Conservation (phyloP, 1,284 basidiomycete species). For the Naganishia sp. region DNA sequence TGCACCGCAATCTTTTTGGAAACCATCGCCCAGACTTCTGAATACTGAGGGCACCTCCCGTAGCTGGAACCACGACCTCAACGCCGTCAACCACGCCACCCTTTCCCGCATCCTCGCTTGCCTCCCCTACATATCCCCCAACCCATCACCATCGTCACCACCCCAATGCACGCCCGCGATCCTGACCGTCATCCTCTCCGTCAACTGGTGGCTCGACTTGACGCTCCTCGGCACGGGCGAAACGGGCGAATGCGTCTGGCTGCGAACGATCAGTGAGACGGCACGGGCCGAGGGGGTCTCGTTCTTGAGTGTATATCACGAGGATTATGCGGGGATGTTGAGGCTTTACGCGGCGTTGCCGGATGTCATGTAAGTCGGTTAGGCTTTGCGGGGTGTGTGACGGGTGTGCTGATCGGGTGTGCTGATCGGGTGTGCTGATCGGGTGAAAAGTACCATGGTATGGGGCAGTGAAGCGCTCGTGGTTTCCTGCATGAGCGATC, state of each 20-base stretch:
- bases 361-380: conserved; percentile 19
- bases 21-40: no score
- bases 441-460: not conserved
- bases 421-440: no score
- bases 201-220: conserved; percentile 22
- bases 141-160: not conserved
- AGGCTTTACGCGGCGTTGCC: conserved; percentile 18
- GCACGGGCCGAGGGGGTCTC: conserved; percentile 1
- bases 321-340: conserved; percentile 14
- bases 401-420: not conserved
- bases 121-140: not conserved
- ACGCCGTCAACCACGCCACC: conserved; percentile 5
- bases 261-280: conserved; percentile 19
- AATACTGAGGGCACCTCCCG: not conserved
- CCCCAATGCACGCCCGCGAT: conserved; percentile 1
- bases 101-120: conserved; percentile 6
- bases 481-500: conserved; percentile 22
- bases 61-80: conserved; percentile 10
- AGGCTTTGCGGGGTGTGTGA: no score
- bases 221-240: not conserved
- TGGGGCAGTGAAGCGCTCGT: conserved; percentile 11
- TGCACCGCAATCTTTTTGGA: no score
- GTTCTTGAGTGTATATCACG: conserved; percentile 5
- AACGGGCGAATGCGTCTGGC: conserved; percentile 20
- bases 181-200: conserved; percentile 9